Evolutionary conservation across 2,329 filamentous ascomycete species (phyloP).

Genomic region (Aureobasidium namibiae): DNA sequence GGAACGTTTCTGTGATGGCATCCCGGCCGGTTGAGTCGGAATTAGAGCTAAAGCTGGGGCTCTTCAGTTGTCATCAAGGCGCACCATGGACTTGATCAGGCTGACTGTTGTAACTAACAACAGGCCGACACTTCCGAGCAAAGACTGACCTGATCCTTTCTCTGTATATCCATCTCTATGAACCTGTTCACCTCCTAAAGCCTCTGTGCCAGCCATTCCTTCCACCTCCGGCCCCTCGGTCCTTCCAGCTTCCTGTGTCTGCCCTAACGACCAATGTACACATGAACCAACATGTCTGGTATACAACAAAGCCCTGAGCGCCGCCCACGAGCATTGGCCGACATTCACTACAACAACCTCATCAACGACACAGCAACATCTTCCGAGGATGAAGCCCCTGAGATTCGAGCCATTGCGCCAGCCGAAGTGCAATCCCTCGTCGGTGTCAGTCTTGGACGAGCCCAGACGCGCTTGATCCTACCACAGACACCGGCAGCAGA

Average conservation of each 20-base stretch:
- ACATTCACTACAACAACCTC: constrained; percentile 34
- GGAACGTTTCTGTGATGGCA: background rate
- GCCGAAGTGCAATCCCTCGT: constrained; percentile 41
- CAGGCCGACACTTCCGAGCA: background rate
- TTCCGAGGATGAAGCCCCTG: constrained; percentile 34
- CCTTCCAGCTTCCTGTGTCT: background rate
- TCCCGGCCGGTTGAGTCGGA: background rate
- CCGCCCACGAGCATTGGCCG: constrained; percentile 30
- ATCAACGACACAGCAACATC: constrained; percentile 32
- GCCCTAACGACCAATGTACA: background rate
- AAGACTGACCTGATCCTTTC: background rate
- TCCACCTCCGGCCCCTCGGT: background rate
- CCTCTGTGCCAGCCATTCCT: background rate
- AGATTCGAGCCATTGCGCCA: constrained; percentile 21
- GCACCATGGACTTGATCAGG: background rate
- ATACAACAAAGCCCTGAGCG: background rate
- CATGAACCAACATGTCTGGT: background rate
- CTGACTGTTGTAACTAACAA: background rate
- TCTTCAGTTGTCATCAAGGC: background rate
- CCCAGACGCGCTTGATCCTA: constrained; percentile 49
- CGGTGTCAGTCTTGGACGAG: constrained; percentile 50
- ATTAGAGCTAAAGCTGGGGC: background rate
- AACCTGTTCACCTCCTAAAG: background rate
- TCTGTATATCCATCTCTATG: background rate
- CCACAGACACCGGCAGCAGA: constrained; percentile 50